Percentiles rank a stretch among this genome's conserved stretches.
These are phyloP conservation scores for Xylariales sp. DNA, from an alignment of 2,329 filamentous ascomycete species.

Conservation along the genomic window DNA sequence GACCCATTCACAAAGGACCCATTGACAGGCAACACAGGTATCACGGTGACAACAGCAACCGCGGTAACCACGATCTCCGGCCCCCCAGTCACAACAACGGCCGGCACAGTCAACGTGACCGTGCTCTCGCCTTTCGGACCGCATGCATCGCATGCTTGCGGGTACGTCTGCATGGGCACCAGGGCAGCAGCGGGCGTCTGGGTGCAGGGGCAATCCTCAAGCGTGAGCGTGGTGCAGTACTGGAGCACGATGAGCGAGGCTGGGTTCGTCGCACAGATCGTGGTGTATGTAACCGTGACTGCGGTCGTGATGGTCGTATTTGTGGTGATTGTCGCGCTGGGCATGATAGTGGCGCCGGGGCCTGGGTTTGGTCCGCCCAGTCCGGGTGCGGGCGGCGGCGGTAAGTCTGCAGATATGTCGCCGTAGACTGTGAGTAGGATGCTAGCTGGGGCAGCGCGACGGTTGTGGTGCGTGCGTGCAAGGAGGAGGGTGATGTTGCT, in stretches of 20 bases:
- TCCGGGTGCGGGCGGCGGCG: constrained; percentile 30
- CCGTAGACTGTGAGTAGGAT: constrained; percentile 41
- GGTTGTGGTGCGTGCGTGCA: constrained; percentile 15
- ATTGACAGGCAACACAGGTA: constrained; percentile 12
- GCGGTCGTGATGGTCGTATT: constrained; percentile 21
- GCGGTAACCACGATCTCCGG: constrained; percentile 13
- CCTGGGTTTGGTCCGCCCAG: constrained; percentile 24
- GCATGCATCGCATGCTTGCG: constrained; percentile 26
- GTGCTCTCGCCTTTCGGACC: constrained; percentile 26
- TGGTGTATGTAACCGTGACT: constrained; percentile 28
- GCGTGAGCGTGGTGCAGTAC: constrained; percentile 28
- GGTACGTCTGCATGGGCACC: constrained; percentile 25
- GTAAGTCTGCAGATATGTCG: constrained; percentile 24
- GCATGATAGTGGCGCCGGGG: neutral
- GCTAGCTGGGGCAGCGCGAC: constrained; percentile 22
- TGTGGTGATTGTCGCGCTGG: neutral
- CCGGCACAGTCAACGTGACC: constrained; percentile 30
- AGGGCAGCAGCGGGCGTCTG: constrained; percentile 7
- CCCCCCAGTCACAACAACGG: constrained; percentile 12
- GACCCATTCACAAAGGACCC: no score
- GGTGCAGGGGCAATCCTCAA: constrained; percentile 23
- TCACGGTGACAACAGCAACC: constrained; percentile 20
- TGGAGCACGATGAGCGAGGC: constrained; percentile 26
- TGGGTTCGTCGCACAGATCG: constrained; percentile 29
- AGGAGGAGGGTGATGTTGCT: constrained; percentile 9